These are phyloP conservation scores for Scleromitrula shiraiana DNA, from an alignment of 2,329 filamentous ascomycete species.

Conservation along the genomic window DNA sequence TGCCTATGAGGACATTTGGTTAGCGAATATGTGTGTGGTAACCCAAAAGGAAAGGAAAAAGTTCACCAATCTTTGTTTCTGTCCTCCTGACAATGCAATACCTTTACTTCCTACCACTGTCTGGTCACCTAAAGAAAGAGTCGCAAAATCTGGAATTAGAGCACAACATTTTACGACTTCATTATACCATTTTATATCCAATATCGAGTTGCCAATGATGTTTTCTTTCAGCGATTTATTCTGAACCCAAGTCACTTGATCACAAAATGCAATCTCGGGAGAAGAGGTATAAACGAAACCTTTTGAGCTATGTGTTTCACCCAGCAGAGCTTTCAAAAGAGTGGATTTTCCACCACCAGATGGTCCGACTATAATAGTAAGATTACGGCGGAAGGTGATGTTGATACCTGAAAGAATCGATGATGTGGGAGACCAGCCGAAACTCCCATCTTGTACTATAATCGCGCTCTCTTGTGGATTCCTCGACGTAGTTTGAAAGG, in stretches of 20 bases:
- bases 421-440: not conserved
- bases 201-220: slow-evolving; percentile 10
- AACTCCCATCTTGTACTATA: not conserved
- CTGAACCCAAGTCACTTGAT: slow-evolving; percentile 37
- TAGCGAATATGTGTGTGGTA: too few species aligned
- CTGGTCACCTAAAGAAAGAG: slow-evolving; percentile 25
- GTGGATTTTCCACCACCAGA: slow-evolving; percentile 27
- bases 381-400: not conserved
- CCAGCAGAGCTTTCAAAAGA: slow-evolving; percentile 21
- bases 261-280: slow-evolving; percentile 33
- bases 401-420: not conserved
- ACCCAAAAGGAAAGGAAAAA: too few species aligned
- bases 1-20: slow-evolving; percentile 31
- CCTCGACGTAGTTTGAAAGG: not conserved
- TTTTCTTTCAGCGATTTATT: slow-evolving; percentile 31
- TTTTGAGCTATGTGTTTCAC: slow-evolving; percentile 12
- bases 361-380: slow-evolving; percentile 24
- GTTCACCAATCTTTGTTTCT: slow-evolving; percentile 18
- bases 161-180: slow-evolving; percentile 18
- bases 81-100: slow-evolving; percentile 26
- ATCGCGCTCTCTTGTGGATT: too few species aligned
- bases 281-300: slow-evolving; percentile 9
- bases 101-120: slow-evolving; percentile 26
- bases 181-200: slow-evolving; percentile 23
- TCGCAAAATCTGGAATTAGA: slow-evolving; percentile 16